A percentile compares a stretch with the other conserved stretches of the same genome.
These are phyloP conservation scores for Globisporangium megalacanthum DNA, from an alignment of 352 stramenopile species.

Conservation along the genomic window DNA sequence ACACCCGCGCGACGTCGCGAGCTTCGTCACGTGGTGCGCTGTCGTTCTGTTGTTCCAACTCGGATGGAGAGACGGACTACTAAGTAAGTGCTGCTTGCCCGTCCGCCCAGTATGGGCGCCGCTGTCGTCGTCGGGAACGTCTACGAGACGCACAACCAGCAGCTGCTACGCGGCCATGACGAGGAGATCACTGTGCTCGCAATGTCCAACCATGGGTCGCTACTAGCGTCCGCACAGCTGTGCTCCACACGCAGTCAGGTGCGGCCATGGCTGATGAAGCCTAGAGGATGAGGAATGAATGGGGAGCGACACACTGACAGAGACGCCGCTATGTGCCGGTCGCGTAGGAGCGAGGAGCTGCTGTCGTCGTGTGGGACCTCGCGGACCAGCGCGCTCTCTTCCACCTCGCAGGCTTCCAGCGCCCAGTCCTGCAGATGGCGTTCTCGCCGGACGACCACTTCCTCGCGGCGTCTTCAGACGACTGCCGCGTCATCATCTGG, in stretches of 20 bases:
- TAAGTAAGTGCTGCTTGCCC: too few species aligned
- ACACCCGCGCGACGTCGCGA: conserved; percentile 38
- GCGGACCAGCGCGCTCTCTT: conserved; percentile 36
- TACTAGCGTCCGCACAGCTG: conserved; percentile 47
- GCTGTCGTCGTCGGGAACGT: conserved; percentile 48
- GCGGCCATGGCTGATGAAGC: too few species aligned
- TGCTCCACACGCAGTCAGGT: conserved; percentile 26
- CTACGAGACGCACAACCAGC: conserved; percentile 42
- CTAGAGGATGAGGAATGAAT: too few species aligned
- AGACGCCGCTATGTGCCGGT: neutral
- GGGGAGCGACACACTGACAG: neutral
- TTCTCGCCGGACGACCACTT: conserved; percentile 80
- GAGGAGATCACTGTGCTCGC: conserved; percentile 49
- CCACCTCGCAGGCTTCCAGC: conserved; percentile 50
- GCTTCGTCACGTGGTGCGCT: conserved; percentile 48
- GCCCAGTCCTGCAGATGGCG: conserved; percentile 52
- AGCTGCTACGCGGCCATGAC: conserved; percentile 46
- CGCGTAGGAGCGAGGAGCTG: conserved; percentile 27
- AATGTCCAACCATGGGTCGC: conserved; percentile 27
- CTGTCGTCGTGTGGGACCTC: conserved; percentile 51
- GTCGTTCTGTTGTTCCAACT: too few species aligned
- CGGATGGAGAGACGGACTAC: neutral
- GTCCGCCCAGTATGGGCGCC: conserved; percentile 35
- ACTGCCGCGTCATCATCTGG: conserved; percentile 68
- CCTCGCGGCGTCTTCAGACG: conserved; percentile 54